Percentiles rank a stretch among this genome's conserved stretches.
Evolutionary conservation across 1,284 basidiomycete species (phyloP).

Genomic region (Fomes fomentarius): DNA sequence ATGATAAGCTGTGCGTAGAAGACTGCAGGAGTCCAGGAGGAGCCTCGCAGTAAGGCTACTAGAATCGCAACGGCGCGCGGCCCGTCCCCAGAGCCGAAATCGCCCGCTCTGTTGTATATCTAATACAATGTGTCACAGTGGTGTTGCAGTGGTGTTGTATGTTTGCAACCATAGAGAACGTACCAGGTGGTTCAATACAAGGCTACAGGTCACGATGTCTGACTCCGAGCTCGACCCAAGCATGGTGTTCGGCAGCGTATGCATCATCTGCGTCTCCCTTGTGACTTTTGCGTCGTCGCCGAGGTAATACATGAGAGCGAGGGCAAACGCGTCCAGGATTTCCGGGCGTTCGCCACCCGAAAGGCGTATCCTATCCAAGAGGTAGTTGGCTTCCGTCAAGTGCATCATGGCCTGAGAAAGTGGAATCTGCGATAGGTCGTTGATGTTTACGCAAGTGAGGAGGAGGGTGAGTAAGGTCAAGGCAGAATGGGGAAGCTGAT

Average conservation of each 20-base stretch:
- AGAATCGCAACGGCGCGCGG: conserved; percentile 57
- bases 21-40: conserved; percentile 63
- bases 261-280: conserved; percentile 69
- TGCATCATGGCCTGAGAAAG: conserved; percentile 58
- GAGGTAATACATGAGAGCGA: conserved; percentile 60
- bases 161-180: conserved; percentile 3
- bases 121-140: conserved; percentile 28
- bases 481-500: conserved; percentile 59
- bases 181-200: conserved; percentile 65
- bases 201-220: conserved; percentile 64
- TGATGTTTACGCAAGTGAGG: conserved; percentile 57
- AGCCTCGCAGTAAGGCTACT: conserved; percentile 62
- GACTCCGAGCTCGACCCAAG: conserved; percentile 59
- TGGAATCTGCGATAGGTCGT: conserved; percentile 62
- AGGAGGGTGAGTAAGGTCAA: conserved; percentile 65
- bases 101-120: conserved; percentile 59
- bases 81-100: conserved; percentile 65
- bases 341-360: conserved; percentile 52
- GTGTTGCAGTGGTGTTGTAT: not conserved
- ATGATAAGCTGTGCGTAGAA: conserved; percentile 73
- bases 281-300: conserved; percentile 71
- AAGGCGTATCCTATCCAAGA: conserved; percentile 57
- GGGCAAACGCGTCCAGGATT: conserved; percentile 60
- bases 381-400: conserved; percentile 55
- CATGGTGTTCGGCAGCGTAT: conserved; percentile 57